A percentile compares a stretch with the other conserved stretches of the same genome.
phyloP scores from a whole-genome alignment of 2,329 filamentous ascomycete genomes.

The Cytospora paraplurivora region DNA sequence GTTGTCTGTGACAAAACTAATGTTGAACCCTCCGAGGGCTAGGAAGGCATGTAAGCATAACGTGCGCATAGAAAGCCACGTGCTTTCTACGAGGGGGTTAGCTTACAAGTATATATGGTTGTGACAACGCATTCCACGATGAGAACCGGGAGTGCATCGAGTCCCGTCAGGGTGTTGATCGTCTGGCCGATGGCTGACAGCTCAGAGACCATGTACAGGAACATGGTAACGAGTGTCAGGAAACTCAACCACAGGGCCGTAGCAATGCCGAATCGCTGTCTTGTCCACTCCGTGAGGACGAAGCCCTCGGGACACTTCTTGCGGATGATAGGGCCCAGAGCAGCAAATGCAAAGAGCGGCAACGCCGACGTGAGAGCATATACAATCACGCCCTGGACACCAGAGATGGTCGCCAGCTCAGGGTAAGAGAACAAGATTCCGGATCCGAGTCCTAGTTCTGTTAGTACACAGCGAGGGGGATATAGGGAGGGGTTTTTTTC shows the following conservation, averaged over 20 bases:
- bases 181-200: constrained; percentile 81
- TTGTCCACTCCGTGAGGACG: constrained; percentile 81
- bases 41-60: constrained; percentile 3
- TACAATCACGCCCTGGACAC: constrained; percentile 75
- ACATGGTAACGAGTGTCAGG: constrained; percentile 78
- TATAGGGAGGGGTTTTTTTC: constrained; percentile 42
- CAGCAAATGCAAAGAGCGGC: constrained; percentile 74
- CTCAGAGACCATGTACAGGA: constrained; percentile 85
- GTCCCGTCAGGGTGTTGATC: constrained; percentile 70
- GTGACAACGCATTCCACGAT: constrained; percentile 79
- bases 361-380: constrained; percentile 74
- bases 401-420: constrained; percentile 75
- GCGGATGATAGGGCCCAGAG: constrained; percentile 75
- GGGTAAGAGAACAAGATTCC: constrained; percentile 84
- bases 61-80: background rate
- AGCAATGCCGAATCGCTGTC: constrained; percentile 72
- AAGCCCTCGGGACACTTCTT: constrained; percentile 81
- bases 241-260: constrained; percentile 75
- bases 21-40: constrained; percentile 80
- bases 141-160: constrained; percentile 73
- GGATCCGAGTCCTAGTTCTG: constrained; percentile 72
- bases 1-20: constrained; percentile 83
- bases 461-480: constrained; percentile 44
- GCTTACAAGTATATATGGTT: constrained; percentile 78
- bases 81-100: no score